Base-by-base conservation (phyloP, 2,329 filamentous ascomycete genomes). In the Ophiostoma tasmaniense region DNA sequence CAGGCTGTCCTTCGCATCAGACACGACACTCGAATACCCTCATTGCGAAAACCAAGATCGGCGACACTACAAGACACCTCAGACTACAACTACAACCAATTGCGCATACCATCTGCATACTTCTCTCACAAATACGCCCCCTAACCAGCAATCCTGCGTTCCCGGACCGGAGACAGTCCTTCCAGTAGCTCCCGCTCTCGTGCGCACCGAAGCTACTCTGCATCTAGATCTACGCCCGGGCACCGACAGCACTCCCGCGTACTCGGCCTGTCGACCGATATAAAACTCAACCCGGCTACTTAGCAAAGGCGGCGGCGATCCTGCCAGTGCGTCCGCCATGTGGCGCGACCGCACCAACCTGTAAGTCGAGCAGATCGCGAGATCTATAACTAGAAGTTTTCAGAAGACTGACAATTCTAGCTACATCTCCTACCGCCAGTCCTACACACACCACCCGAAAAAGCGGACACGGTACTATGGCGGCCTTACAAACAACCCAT, bases 311-410 rank as follows among this genome's bases (percentile, higher is more conserved):
- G 72, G 71, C 72, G 66, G 71, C 68, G 67, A 71, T 71, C 71
- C 73, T 72, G 71, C 74, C 74, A 71, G 72, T 77, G 81, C 81
- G 83, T 85, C 84, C 88, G 89, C 86, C 82, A 96, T 97, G 92
- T 99, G 93, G 93, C 92, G 95, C 84, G 95, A 99, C 85, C 90
- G 95, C 81, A 99, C 95, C 75, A 99, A 98, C 79, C 90, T 99
- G 93, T 97, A 88, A 75, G 87, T 77, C 4, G 33, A 22, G 13
- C 14, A 35, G 42, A 45, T n/a, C 28, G 10, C 20, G 8, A 22
- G 17, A n/a, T 13, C 30, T n/a, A n/a, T 3, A 30, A 22, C 30
- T 1, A 22, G 30, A 62, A 3, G 2, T n/a, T n/a, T n/a, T 14
- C 11, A 2, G 7, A 55, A 25, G 3, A 68, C 68, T 73, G n/a